Conservation (phyloP, 768 basidiomycete species). For the Tephrocybe sp. region DNA sequence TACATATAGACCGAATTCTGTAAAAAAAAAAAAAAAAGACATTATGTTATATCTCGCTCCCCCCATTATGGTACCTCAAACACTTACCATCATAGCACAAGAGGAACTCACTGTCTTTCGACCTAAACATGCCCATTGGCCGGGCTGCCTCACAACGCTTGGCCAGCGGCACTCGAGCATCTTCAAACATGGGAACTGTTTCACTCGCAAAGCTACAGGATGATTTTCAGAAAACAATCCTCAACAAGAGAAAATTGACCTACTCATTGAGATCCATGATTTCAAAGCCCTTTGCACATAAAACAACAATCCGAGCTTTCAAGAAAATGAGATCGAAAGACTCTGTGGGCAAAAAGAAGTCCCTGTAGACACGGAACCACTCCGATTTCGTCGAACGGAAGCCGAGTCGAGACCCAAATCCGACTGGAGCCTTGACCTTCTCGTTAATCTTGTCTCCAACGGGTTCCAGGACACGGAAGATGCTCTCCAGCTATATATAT, state of each 20-base stretch:
- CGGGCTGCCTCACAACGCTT: slow-evolving; percentile 85
- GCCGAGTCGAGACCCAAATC: slow-evolving; percentile 70
- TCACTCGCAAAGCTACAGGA: slow-evolving; percentile 73
- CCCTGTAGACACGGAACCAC: slow-evolving; percentile 94
- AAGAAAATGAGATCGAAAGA: slow-evolving; percentile 90
- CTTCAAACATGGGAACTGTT: slow-evolving; percentile 83
- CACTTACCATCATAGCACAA: slow-evolving; percentile 86
- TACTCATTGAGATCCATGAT: slow-evolving; percentile 96
- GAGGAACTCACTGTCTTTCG: slow-evolving; percentile 88
- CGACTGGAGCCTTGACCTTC: slow-evolving; percentile 64
- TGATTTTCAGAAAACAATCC: background rate
- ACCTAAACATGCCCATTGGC: slow-evolving; percentile 93
- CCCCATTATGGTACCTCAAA: background rate
- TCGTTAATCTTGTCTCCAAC: slow-evolving; percentile 89
- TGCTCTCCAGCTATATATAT: slow-evolving; percentile 83
- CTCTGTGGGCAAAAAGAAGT: slow-evolving; percentile 92
- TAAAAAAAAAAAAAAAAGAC: too few species aligned
- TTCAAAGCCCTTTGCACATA: slow-evolving; percentile 93
- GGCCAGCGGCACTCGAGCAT: slow-evolving; percentile 61
- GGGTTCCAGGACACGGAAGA: slow-evolving; percentile 97
- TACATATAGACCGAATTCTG: slow-evolving; percentile 94
- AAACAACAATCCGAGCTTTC: slow-evolving; percentile 89
- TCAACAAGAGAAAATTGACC: slow-evolving; percentile 22
- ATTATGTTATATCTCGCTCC: background rate
- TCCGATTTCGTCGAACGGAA: slow-evolving; percentile 81